phyloP scores from a whole-genome alignment of 441 rosid genomes.

The Brassica hybrid region DNA sequence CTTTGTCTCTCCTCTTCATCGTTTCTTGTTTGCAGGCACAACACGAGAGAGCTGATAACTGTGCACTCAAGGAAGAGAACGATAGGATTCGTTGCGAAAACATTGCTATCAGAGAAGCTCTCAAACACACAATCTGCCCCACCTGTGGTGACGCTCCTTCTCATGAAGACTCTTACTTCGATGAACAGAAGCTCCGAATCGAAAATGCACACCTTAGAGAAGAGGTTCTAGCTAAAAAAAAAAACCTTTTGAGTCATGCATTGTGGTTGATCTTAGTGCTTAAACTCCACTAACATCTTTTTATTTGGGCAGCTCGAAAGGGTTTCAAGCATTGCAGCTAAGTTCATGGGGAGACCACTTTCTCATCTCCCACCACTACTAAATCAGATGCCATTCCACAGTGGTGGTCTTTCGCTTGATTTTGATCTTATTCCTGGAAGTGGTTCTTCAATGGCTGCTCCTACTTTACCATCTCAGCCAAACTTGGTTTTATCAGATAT shows the following conservation, averaged over 20 bases:
- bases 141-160: conserved; percentile 82
- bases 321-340: conserved; percentile 91
- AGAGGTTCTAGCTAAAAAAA: conserved; percentile 53
- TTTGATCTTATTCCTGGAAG: conserved; percentile 82
- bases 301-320: conserved; percentile 72
- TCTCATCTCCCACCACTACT: conserved; percentile 80
- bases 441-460: conserved; percentile 41
- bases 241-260: background rate
- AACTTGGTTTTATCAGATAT: conserved; percentile 65
- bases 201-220: conserved; percentile 89
- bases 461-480: conserved; percentile 39
- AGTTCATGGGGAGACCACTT: conserved; percentile 89
- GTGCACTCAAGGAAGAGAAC: conserved; percentile 73
- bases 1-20: background rate
- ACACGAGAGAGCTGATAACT: conserved; percentile 85
- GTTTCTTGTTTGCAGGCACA: conserved; percentile 61
- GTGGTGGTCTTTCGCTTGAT: conserved; percentile 77
- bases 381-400: conserved; percentile 68
- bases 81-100: conserved; percentile 95
- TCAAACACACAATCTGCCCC: conserved; percentile 84
- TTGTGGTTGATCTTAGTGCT: background rate
- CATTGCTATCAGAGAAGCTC: conserved; percentile 89
- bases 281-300: background rate
- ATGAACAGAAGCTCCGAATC: conserved; percentile 79
- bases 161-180: conserved; percentile 73